Conservation (phyloP, 192 early-diverging fungal genomes). For the Umbelopsis ramanniana region DNA sequence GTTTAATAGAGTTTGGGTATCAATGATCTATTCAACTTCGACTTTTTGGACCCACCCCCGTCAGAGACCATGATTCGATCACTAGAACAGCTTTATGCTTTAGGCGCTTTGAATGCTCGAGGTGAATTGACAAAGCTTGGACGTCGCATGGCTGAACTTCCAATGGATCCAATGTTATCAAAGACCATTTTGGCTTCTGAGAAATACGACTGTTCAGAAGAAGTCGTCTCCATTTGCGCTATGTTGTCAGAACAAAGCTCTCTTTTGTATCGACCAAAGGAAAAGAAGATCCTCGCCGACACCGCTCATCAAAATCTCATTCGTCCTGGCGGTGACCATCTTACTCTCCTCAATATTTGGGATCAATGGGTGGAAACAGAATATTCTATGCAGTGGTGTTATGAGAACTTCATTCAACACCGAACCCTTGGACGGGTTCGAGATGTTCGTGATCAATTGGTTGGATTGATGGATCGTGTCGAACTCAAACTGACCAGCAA, state of each 20-base stretch:
- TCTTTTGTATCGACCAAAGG: slow-evolving; percentile 86
- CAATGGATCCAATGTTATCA: slow-evolving; percentile 93
- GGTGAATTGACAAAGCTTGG: slow-evolving; percentile 97
- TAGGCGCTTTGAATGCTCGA: slow-evolving; percentile 90
- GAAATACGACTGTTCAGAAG: slow-evolving; percentile 93
- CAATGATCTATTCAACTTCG: slow-evolving; percentile 96
- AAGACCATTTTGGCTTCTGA: slow-evolving; percentile 91
- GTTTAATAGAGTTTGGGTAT: slow-evolving; percentile 81
- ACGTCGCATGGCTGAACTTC: slow-evolving; percentile 98
- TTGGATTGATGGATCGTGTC: slow-evolving; percentile 88
- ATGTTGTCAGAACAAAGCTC: slow-evolving; percentile 90
- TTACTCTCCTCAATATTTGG: slow-evolving; percentile 92
- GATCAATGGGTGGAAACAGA: slow-evolving; percentile 88
- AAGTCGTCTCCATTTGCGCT: slow-evolving; percentile 88
- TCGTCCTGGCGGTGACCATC: slow-evolving; percentile 93
- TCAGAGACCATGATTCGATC: slow-evolving; percentile 91
- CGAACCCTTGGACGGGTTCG: slow-evolving; percentile 88
- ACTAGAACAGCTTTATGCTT: slow-evolving; percentile 88
- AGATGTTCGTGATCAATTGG: slow-evolving; percentile 93
- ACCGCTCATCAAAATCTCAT: slow-evolving; percentile 90
- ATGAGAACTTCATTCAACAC: slow-evolving; percentile 96
- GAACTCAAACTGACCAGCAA: slow-evolving; percentile 87
- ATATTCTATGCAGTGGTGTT: slow-evolving; percentile 95
- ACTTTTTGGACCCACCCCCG: slow-evolving; percentile 98
- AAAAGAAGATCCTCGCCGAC: slow-evolving; percentile 92